Base-by-base conservation (phyloP, 768 basidiomycete species). In the Pulveroboletus sp. region DNA sequence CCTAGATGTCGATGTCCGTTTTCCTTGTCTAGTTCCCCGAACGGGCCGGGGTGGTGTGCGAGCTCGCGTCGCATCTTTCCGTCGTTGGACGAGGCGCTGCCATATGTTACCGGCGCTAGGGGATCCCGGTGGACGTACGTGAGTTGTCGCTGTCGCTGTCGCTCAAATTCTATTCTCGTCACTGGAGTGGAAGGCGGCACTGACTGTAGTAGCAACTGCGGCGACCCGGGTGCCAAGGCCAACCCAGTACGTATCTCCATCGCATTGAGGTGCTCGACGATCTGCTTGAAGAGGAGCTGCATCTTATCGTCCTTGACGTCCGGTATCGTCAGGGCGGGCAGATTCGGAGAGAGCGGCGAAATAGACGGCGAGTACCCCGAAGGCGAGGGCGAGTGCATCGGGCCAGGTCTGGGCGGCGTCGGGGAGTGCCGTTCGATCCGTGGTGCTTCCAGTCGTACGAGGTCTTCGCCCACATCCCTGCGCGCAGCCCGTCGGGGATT, bases 231-330 rank as follows among this genome's bases (percentile, higher is more conserved):
- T 13, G 47, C 13, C 14, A 54, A 55, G 8, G 61, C 17, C 35
- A 57, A 55, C 8, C 58, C 64, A 13, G 79, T 74, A 43, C 78
- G 77, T 32, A 76, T 73, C 60, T 87, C 83, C 71, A 92, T 81
- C 37, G 78, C 76, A 58, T 85, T 83, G 48, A 93, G 78, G 63
- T 89, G 88, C 40, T 86, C 80, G 8, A 83, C 86, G 39, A 93
- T 83, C 65, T 94, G 89, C 47, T 86, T 76, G 68, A 93, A 89
- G 71, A 94, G 94, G 39, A 80, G 70, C 56, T 92, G 89, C 59
- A 95, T 81, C 38, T 79, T 82, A 45, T 80, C 80, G 59, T 93
- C 85, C 57, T 85, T 76, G 24, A 86, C 71, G 48, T 85, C 78
- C 0, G 90, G 87, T n/a, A 83, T 74, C 23, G 78, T 75, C 27